Evolutionary conservation across 371 early-diverging fungal genomes (phyloP), one percentile per base, ranked within the genome.

Genomic region (Mucor piriformis): DNA sequence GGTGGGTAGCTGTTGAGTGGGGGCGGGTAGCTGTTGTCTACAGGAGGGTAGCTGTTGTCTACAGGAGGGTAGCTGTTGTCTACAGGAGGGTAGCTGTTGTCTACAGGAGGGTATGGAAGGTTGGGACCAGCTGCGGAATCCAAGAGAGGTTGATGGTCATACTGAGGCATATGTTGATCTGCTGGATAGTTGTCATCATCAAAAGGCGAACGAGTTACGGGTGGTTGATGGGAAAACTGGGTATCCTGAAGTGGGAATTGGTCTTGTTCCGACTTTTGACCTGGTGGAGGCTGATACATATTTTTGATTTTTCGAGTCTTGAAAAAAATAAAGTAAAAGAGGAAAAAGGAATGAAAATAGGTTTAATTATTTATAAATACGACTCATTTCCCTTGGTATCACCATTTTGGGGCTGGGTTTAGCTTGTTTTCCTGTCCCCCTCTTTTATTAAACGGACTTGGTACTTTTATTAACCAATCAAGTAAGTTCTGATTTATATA

Each of bases 231-330:
- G 6, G 72, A 61, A 53, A 75, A 80, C 18, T 73, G 75, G 2
- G 79, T 79, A 32, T 79, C 79, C 25, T 75, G 70, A 62, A 80
- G 68, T 42, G 77, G 77, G 50, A 70, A 80, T 50, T 77, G 77
- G 52, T 80, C 77, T 24, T 66, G 63, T 32, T 68, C 72, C 35
- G 63, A 44, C 42, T 63, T 63, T 46, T 56, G 51, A 18, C 52
- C 57, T 29, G 46, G 57, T 27, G 61, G 49, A 38, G 48, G 54
- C 38, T 50, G 52, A 42, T 63, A 63, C 63, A 63, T 61, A 18
- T 32, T 47, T 48, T 44, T 24, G 29, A 29, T 13, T 23, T 25
- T 43, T 27, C 12, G 7, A 6, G 13, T 38, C 18, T 34, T 1
- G 40, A 24, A 50, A 29, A 38, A 13, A 37, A 29, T 20, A 62